Conservation (phyloP, 2,329 filamentous ascomycete genomes). For the Didymella arachidicola region DNA sequence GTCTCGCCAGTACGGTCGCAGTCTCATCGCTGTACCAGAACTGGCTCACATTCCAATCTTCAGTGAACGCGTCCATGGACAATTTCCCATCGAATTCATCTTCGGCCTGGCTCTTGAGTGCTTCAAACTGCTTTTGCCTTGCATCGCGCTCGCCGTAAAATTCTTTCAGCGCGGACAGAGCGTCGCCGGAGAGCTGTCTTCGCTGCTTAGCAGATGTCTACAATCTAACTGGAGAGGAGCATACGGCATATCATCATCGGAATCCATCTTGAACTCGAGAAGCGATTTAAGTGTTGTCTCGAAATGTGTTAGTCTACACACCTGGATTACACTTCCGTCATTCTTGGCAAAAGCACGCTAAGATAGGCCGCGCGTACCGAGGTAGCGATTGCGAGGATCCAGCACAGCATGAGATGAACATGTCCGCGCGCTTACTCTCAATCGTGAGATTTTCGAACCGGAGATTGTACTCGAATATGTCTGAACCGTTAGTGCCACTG, state of each 20-base stretch:
- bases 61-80: conserved; percentile 74
- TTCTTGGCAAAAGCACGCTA: conserved; percentile 21
- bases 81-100: conserved; percentile 58
- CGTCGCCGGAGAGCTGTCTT: conserved; percentile 70
- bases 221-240: conserved; percentile 11
- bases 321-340: conserved; percentile 2
- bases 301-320: conserved; percentile 32
- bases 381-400: conserved; percentile 24
- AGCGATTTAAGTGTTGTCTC: conserved; percentile 23
- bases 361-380: conserved; percentile 25
- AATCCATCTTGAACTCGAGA: conserved; percentile 34
- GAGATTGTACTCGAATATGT: conserved; percentile 60
- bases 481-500: conserved; percentile 68
- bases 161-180: conserved; percentile 73
- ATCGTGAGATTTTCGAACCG: conserved; percentile 28
- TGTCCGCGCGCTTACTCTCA: conserved; percentile 36
- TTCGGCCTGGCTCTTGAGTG: conserved; percentile 69
- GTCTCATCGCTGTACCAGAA: conserved; percentile 85
- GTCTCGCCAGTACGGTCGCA: conserved; percentile 67
- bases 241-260: conserved; percentile 49
- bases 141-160: conserved; percentile 78
- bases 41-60: conserved; percentile 85
- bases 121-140: conserved; percentile 70
- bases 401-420: conserved; percentile 25
- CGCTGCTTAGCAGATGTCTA: conserved; percentile 28